Evolutionary conservation across 805 yeast genomes (phyloP).

Genomic region (Candida saitoana): DNA sequence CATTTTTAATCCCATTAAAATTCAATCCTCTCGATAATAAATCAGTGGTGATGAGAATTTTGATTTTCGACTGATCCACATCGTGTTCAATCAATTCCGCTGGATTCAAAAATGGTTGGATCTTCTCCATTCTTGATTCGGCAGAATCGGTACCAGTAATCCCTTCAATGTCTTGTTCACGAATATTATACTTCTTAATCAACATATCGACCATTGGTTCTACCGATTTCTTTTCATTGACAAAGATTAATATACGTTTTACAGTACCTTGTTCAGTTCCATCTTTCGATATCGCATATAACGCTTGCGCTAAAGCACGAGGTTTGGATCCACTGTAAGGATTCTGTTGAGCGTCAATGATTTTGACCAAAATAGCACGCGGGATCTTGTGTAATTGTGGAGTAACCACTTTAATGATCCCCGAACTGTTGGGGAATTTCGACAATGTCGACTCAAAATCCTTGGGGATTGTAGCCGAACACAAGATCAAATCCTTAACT

Average conservation of each 20-base stretch:
- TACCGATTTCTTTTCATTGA: constrained; percentile 68
- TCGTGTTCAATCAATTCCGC: constrained; percentile 43
- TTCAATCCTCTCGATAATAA: constrained; percentile 86
- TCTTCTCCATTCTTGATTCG: constrained; percentile 53
- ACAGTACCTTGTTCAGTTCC: constrained; percentile 73
- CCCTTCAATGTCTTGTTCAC: constrained; percentile 49
- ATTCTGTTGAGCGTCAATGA: constrained; percentile 68
- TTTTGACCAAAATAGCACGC: constrained; percentile 61
- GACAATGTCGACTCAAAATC: constrained; percentile 63
- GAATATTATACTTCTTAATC: constrained; percentile 31
- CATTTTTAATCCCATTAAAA: constrained; percentile 75
- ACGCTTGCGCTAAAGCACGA: constrained; percentile 82
- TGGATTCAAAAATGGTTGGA: constrained; percentile 61
- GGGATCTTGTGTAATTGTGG: constrained; percentile 87
- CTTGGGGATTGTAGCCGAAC: constrained; percentile 87
- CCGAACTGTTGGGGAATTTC: constrained; percentile 58
- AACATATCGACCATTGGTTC: constrained; percentile 54
- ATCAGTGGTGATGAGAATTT: constrained; percentile 83
- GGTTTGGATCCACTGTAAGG: constrained; percentile 84
- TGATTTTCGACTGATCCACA: constrained; percentile 35
- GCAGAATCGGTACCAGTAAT: constrained; percentile 63
- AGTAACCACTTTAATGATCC: constrained; percentile 57
- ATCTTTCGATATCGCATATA: constrained; percentile 80
- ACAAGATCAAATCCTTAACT: constrained; percentile 63
- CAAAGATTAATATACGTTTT: constrained; percentile 81